A percentile compares a stretch with the other conserved stretches of the same genome.
phyloP scores from a whole-genome alignment of 2,329 filamentous ascomycete species.

The Apiospora marii region DNA sequence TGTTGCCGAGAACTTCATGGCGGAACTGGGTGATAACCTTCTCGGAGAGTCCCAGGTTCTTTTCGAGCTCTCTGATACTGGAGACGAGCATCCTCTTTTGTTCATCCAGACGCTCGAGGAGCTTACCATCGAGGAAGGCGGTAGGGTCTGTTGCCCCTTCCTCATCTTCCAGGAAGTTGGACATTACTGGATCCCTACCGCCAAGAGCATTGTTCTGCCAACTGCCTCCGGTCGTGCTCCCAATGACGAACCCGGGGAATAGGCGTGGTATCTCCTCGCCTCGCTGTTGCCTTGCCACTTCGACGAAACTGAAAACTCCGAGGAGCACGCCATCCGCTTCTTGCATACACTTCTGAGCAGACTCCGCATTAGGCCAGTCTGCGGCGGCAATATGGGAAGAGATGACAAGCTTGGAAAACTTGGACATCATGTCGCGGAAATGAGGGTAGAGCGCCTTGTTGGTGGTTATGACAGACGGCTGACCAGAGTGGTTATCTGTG shows the following conservation, averaged over 20 bases:
- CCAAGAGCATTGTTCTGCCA: slow-evolving; percentile 80
- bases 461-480: slow-evolving; percentile 98
- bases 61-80: slow-evolving; percentile 86
- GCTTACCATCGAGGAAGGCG: slow-evolving; percentile 74
- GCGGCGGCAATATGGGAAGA: slow-evolving; percentile 97
- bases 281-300: slow-evolving; percentile 90
- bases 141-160: slow-evolving; percentile 77
- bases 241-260: slow-evolving; percentile 90
- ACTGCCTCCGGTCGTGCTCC: slow-evolving; percentile 82
- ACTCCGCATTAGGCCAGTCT: slow-evolving; percentile 94
- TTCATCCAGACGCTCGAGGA: slow-evolving; percentile 86
- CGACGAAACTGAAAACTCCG: slow-evolving; percentile 95
- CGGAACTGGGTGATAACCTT: slow-evolving; percentile 81
- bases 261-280: slow-evolving; percentile 94
- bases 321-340: slow-evolving; percentile 97
- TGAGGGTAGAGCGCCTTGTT: slow-evolving; percentile 98
- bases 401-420: slow-evolving; percentile 98
- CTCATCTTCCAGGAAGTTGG: slow-evolving; percentile 86
- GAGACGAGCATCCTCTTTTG: slow-evolving; percentile 85
- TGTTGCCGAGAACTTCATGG: slow-evolving; percentile 83
- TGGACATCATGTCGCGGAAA: slow-evolving; percentile 99
- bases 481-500: slow-evolving; percentile 97
- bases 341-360: slow-evolving; percentile 91
- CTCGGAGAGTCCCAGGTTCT: slow-evolving; percentile 78
- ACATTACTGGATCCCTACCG: slow-evolving; percentile 74